Conservation (phyloP, 2,329 filamentous ascomycete species). For the Fusarium veterinarium region DNA sequence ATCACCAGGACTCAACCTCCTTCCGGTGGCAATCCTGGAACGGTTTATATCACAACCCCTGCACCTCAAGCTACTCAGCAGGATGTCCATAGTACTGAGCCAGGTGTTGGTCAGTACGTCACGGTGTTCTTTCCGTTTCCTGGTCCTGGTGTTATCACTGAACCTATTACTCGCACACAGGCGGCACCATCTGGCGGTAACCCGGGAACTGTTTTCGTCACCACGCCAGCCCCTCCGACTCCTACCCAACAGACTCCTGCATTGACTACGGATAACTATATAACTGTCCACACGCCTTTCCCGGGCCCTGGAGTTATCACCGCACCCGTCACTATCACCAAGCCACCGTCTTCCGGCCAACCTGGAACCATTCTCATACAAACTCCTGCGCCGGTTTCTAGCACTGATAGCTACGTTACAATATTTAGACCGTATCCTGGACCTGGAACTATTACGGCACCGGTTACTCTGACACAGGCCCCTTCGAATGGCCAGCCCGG, state of each 20-base stretch:
- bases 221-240: conserved; percentile 8
- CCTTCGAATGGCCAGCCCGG: conserved; percentile 24
- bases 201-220: conserved; percentile 25
- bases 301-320: conserved; percentile 20
- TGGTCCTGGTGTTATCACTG: conserved; percentile 15
- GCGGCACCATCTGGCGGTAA: not conserved
- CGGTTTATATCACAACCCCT: conserved; percentile 17
- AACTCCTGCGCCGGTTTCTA: conserved; percentile 15
- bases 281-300: conserved; percentile 26
- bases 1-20: conserved; percentile 14
- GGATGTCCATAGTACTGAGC: not conserved
- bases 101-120: not conserved
- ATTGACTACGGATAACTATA: conserved; percentile 6
- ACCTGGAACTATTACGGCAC: conserved; percentile 15
- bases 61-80: not conserved
- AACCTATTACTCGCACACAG: conserved; percentile 18
- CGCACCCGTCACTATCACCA: conserved; percentile 18
- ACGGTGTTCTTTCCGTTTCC: conserved; percentile 16
- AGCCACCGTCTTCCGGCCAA: conserved; percentile 9
- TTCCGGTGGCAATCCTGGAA: conserved; percentile 8
- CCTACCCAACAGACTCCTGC: not conserved
- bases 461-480: conserved; percentile 19
- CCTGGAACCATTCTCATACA: conserved; percentile 28
- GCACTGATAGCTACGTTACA: conserved; percentile 20
- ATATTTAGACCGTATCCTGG: conserved; percentile 27